These are phyloP conservation scores for Kwoniella europaea DNA, from an alignment of 768 basidiomycete genomes.

Conservation along the genomic window DNA sequence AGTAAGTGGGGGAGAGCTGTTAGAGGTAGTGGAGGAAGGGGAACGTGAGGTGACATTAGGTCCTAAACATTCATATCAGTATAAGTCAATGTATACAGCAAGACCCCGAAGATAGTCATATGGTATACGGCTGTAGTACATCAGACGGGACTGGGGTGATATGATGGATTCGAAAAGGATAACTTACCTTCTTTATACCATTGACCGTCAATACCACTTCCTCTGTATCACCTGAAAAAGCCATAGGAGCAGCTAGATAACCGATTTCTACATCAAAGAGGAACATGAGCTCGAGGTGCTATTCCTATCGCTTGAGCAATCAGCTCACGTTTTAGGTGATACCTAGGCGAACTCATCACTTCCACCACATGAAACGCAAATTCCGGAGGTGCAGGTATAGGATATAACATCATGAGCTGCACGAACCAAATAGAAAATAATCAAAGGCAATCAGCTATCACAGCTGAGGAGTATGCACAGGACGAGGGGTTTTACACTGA, in stretches of 20 bases:
- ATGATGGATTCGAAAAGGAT: too few species aligned
- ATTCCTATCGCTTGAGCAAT: not conserved
- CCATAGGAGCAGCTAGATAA: conserved; percentile 89
- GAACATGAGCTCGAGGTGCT: not conserved
- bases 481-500: conserved; percentile 61
- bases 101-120: too few species aligned
- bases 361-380: conserved; percentile 97
- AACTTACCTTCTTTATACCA: conserved; percentile 56
- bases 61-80: conserved; percentile 24
- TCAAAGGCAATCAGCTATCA: conserved; percentile 8
- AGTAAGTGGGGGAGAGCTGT: conserved; percentile 54
- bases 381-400: conserved; percentile 89
- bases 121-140: too few species aligned
- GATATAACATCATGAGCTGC: conserved; percentile 90
- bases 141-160: too few species aligned
- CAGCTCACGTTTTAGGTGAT: conserved; percentile 75
- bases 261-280: conserved; percentile 67
- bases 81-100: too few species aligned
- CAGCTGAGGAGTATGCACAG: conserved; percentile 14
- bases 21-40: conserved; percentile 51
- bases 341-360: conserved; percentile 91
- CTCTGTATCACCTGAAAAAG: conserved; percentile 91
- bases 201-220: conserved; percentile 98
- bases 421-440: not conserved
- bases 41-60: conserved; percentile 47